Conservation (phyloP, 208 protist genomes). For the Leishmania arabica region DNA sequence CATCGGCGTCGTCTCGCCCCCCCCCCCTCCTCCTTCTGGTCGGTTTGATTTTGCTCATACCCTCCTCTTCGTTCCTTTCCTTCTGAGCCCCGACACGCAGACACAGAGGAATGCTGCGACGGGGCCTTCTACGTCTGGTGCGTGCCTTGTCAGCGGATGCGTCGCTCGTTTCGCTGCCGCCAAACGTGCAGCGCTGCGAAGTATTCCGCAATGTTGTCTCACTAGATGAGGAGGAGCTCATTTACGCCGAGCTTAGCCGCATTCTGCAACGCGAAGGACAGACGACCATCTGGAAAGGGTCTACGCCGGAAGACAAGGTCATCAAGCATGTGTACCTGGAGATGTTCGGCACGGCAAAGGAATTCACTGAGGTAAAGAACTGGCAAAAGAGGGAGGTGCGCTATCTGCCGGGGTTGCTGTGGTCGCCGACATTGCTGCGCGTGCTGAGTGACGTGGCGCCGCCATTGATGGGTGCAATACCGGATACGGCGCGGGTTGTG, state of each 20-base stretch:
- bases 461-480: slow-evolving; percentile 40
- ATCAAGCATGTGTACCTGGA: slow-evolving; percentile 85
- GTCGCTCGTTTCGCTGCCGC: slow-evolving; percentile 63
- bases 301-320: slow-evolving; percentile 56
- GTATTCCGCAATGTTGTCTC: slow-evolving; percentile 82
- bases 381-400: slow-evolving; percentile 67
- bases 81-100: background rate
- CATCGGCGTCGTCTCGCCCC: background rate
- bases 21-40: background rate
- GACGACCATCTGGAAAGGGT: slow-evolving; percentile 42
- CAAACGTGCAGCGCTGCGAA: slow-evolving; percentile 48
- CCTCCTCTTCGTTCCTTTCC: background rate
- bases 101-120: slow-evolving; percentile 14
- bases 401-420: slow-evolving; percentile 70
- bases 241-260: slow-evolving; percentile 69
- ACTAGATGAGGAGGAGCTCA: slow-evolving; percentile 59
- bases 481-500: slow-evolving; percentile 84
- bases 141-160: slow-evolving; percentile 43
- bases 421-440: slow-evolving; percentile 74
- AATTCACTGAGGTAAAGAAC: slow-evolving; percentile 83
- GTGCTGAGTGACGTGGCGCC: slow-evolving; percentile 40
- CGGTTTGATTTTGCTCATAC: background rate
- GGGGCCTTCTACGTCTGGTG: slow-evolving; percentile 1
- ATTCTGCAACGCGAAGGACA: slow-evolving; percentile 76
- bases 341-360: slow-evolving; percentile 68